These are phyloP conservation scores for Colletotrichum somersetense DNA, from an alignment of 2,329 filamentous ascomycete species.

Conservation along the genomic window DNA sequence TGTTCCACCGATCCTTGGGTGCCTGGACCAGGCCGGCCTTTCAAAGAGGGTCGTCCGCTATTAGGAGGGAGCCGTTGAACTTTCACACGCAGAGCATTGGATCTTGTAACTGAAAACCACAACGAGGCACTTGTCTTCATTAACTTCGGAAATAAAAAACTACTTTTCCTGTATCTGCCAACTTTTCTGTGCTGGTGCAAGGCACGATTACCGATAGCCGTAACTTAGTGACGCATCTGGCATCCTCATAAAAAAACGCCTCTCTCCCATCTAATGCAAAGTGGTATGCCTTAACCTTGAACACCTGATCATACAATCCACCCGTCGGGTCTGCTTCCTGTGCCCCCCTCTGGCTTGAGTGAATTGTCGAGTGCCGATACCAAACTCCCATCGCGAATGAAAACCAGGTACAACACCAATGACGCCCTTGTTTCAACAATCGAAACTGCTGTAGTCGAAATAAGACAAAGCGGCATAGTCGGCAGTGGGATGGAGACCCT, in stretches of 20 bases:
- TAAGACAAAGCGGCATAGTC: constrained; percentile 2
- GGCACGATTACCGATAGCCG: constrained; percentile 10
- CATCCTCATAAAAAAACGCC: constrained; percentile 37
- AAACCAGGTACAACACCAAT: neutral
- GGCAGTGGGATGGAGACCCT: constrained; percentile 33
- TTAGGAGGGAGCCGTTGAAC: too few relatives aligned
- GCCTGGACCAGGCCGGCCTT: too few relatives aligned
- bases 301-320: constrained; percentile 31
- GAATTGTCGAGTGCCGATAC: constrained; percentile 3
- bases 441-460: neutral
- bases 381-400: constrained; percentile 13
- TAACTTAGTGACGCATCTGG: constrained; percentile 15
- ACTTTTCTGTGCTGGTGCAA: constrained; percentile 11
- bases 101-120: neutral
- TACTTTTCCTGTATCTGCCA: neutral
- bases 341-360: neutral
- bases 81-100: too few relatives aligned
- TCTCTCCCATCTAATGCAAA: constrained; percentile 35
- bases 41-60: neutral
- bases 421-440: neutral
- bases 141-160: neutral
- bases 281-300: constrained; percentile 31
- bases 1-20: too few relatives aligned
- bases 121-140: neutral
- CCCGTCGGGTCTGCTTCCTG: neutral